Base-by-base conservation (phyloP, 306 rosid species). In the Herpetospermum pedunculosum region DNA sequence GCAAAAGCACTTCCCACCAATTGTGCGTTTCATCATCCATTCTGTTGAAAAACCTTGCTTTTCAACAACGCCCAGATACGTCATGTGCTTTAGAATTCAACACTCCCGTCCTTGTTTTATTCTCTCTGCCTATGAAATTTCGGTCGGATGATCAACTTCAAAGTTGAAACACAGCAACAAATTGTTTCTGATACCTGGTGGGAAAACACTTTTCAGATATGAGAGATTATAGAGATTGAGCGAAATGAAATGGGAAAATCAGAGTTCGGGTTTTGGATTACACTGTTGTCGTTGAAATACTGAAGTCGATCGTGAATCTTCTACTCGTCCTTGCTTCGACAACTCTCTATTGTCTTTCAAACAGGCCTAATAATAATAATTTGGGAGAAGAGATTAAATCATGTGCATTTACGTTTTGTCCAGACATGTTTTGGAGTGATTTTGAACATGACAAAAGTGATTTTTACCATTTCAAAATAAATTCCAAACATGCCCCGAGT, bases 21-120 rank as follows among this genome's bases (percentile, higher is more conserved):
- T 60, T 32, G 68, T 60, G 68, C 14, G 13, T 60, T 60, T 32
- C 68, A 60, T 60, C 68, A 60, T 60, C 68, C 68, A 60, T 60
- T 60, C 15, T 60, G 68, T 60, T 60, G 68, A 32, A 60, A 60
- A 60, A 16, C 68, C 68, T n/a, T 16, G 44, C 68, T 32, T 60
- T 60, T 60, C 25, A 60, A 25, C 68, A 30, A 60, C 68, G 5
- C 12, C 25, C 68, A 59, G 41, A 32, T 32, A 18, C 15, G 68
- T 60, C 68, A 16, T 16, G 23, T 29, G 6, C 25, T 59, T 59
- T n/a, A n/a, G 41, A 59, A 59, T 59, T 59, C 67, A 59, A 7
- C 41, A 2, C 25, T 59, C 41, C 41, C 41, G 16, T 29, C 25
- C 67, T 30, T 59, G 43, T 18, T 60, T 16, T 8, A n/a, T 60